Conservation (phyloP, 23 red algal species). For the Agarophyton chilense region DNA sequence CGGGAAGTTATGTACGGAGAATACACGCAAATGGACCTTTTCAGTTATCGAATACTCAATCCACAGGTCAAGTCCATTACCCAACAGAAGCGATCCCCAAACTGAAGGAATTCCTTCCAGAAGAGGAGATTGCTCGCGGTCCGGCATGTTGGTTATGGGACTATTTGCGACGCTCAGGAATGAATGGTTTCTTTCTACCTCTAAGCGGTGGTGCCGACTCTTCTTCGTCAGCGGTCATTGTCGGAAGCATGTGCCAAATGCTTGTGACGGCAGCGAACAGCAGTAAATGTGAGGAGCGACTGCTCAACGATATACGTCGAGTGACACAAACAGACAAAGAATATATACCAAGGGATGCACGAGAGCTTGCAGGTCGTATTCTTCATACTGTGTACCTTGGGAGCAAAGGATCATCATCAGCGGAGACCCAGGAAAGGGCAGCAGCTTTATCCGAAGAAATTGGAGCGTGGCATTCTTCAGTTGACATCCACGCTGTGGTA, state of each 20-base stretch:
- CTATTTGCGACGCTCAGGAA: constrained; percentile 85
- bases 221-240: constrained; percentile 89
- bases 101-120: constrained; percentile 12
- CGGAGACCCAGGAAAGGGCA: constrained; percentile 73
- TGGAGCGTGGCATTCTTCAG: constrained; percentile 88
- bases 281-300: background rate
- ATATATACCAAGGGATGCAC: constrained; percentile 67
- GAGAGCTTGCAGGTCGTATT: constrained; percentile 77
- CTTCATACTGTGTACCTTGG: constrained; percentile 93
- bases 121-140: constrained; percentile 96
- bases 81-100: constrained; percentile 11
- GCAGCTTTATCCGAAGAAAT: constrained; percentile 77
- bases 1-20: background rate
- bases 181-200: constrained; percentile 91
- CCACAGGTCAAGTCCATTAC: background rate
- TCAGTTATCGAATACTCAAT: background rate
- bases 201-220: constrained; percentile 95
- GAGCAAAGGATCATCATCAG: constrained; percentile 70
- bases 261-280: constrained; percentile 53
- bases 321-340: constrained; percentile 51
- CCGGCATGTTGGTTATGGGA: constrained; percentile 99
- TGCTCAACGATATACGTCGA: constrained; percentile 82
- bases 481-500: constrained; percentile 79
- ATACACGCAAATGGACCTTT: background rate
- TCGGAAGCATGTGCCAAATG: constrained; percentile 96